These are phyloP conservation scores for Trichoderma arundinaceum DNA, from an alignment of 2,329 filamentous ascomycete genomes.

Conservation along the genomic window DNA sequence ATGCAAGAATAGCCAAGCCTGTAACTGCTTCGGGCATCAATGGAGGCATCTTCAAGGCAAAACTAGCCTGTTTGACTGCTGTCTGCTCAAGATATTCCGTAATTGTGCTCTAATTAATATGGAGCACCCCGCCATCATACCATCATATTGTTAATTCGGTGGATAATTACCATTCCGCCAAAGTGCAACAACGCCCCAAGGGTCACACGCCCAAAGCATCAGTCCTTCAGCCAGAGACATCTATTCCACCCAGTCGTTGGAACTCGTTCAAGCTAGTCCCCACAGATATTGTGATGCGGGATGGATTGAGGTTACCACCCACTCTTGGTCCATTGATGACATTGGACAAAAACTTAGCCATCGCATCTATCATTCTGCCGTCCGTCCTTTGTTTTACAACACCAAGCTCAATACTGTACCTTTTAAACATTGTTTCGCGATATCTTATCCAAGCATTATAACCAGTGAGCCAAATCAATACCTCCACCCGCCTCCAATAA, in stretches of 20 bases:
- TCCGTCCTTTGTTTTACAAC: neutral
- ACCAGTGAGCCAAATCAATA: conserved; percentile 56
- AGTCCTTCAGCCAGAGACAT: neutral
- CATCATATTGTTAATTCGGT: neutral
- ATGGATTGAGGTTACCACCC: no score
- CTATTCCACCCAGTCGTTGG: no score
- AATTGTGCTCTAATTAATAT: neutral
- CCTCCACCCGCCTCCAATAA: conserved; percentile 58
- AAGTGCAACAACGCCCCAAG: neutral
- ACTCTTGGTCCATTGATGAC: neutral
- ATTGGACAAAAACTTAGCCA: neutral
- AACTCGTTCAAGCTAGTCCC: neutral
- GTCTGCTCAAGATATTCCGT: neutral
- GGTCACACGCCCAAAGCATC: neutral
- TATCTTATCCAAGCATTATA: conserved; percentile 34
- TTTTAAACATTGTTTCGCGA: neutral
- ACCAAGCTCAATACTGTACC: neutral
- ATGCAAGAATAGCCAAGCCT: neutral
- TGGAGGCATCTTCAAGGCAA: neutral
- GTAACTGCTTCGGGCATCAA: neutral
- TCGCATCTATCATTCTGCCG: neutral
- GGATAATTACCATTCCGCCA: neutral
- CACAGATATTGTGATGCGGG: neutral
- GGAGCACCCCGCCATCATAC: neutral
- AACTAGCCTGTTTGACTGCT: neutral